A percentile compares a stretch with the other conserved stretches of the same genome.
Evolutionary conservation across 495 filamentous ascomycete species (phyloP).

Genomic region (Chaetomidium leptoderma): DNA sequence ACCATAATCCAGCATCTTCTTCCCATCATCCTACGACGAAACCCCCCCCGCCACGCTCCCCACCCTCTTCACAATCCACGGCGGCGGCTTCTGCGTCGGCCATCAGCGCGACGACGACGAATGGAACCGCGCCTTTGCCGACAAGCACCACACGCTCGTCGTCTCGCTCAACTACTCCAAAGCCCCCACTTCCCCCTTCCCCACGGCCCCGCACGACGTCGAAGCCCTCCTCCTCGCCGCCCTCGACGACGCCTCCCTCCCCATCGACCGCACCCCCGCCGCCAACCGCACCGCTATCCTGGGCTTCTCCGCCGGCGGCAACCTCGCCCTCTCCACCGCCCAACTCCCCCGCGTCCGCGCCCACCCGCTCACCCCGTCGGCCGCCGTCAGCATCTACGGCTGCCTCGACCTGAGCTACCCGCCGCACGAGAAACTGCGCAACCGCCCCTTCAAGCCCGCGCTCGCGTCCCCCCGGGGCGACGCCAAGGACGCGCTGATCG

Average conservation of each 20-base stretch:
- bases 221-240: constrained; percentile 35
- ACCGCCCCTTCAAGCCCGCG: constrained; percentile 32
- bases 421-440: constrained; percentile 21
- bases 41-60: constrained; percentile 29
- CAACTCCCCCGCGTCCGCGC: constrained; percentile 33
- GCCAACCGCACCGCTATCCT: constrained; percentile 27
- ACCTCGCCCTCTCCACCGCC: constrained; percentile 23
- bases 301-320: constrained; percentile 39
- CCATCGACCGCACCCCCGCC: constrained; percentile 30
- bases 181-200: constrained; percentile 35
- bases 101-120: constrained; percentile 32
- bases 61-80: constrained; percentile 38
- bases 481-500: constrained; percentile 15
- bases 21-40: constrained; percentile 34
- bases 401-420: constrained; percentile 32
- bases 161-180: constrained; percentile 38
- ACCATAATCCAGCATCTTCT: constrained; percentile 32
- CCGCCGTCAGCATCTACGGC: constrained; percentile 30
- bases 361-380: constrained; percentile 24
- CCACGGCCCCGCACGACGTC: constrained; percentile 31
- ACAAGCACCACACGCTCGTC: constrained; percentile 30
- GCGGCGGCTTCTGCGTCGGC: constrained; percentile 38
- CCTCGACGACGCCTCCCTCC: constrained; percentile 35
- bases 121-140: constrained; percentile 38
- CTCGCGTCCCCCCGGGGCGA: constrained; percentile 24